Percentiles rank a stretch among this genome's conserved stretches.
Evolutionary conservation across 2,329 filamentous ascomycete genomes (phyloP).

Genomic region (Aspergillus viridinutans): DNA sequence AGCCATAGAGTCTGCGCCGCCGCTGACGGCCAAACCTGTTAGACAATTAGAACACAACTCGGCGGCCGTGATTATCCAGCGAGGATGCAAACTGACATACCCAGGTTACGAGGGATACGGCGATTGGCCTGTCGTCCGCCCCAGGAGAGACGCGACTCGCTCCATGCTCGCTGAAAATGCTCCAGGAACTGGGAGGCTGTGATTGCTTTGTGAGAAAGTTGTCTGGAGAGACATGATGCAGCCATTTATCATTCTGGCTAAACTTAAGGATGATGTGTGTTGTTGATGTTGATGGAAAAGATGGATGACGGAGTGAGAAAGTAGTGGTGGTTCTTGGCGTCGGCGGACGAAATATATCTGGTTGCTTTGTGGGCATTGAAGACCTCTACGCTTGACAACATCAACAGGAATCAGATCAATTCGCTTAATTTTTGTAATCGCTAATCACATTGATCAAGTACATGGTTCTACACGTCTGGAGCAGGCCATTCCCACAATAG

Average conservation of each 20-base stretch:
- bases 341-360: background rate
- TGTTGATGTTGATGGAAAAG: background rate
- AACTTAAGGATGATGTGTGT: background rate
- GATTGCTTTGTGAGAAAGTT: slow-evolving; percentile 14
- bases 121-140: slow-evolving; percentile 5
- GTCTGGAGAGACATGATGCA: slow-evolving; percentile 5
- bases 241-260: slow-evolving; percentile 13
- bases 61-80: background rate
- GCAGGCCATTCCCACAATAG: background rate
- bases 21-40: slow-evolving; percentile 75
- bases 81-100: slow-evolving; percentile 13
- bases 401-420: background rate
- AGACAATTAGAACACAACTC: background rate
- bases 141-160: slow-evolving; percentile 12
- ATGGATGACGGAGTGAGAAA: background rate
- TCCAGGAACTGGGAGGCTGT: slow-evolving; percentile 26
- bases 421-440: background rate
- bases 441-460: background rate
- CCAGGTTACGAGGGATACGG: slow-evolving; percentile 23
- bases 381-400: background rate
- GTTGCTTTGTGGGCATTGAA: background rate
- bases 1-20: slow-evolving; percentile 97
- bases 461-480: background rate
- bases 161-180: slow-evolving; percentile 28
- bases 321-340: background rate